Evolutionary conservation across 805 yeast genomes (phyloP), one percentile per base, ranked within the genome.

Genomic region (Candida berthetii): DNA sequence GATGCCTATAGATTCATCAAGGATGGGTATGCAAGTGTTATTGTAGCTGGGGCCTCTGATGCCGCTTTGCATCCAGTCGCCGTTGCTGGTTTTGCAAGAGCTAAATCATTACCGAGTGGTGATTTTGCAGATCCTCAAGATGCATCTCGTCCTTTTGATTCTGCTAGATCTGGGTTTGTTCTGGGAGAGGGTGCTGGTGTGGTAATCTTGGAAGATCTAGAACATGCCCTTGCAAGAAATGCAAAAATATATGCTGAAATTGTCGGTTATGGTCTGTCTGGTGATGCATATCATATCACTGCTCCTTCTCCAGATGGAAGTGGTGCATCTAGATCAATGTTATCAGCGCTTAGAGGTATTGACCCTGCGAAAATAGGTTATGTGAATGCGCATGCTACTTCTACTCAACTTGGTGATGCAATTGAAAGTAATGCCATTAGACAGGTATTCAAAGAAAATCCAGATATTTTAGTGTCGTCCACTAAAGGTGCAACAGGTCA

Each of bases 351-450:
- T 20, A 57, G 64, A 20, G 68, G 68, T 1, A 43, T 82, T 2
- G 56, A 58, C 1, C 71, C 80, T 0, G 36, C 54, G 3, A 68
- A 75, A 2, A 69, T 91, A 16, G 88, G 75, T 36, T 93, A 89
- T 55, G 71, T 93, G 37, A 93, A 95, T 62, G 97, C 99, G 2
- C 99, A 93, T 61, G 99, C 99, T 0, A 93, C 99, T 0, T 86
- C 96, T 0, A 93, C 99, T 0, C 65, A 69, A 7, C 64, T 90
- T 3, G 99, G 99, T 5, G 99, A 93, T 55, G 64, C 78, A 16
- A 93, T 96, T 1, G 99, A 93, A 56, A 79, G 84, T 53, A 57
- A 58, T 35, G 98, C 98, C 3, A 80, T 93, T 39, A 60, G 66
- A 37, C 59, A 72, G 4, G 52, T 84, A 4, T 76, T 87, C 41